These are phyloP conservation scores for Cicer judaicum DNA, from an alignment of 306 rosid genomes.

Conservation along the genomic window DNA sequence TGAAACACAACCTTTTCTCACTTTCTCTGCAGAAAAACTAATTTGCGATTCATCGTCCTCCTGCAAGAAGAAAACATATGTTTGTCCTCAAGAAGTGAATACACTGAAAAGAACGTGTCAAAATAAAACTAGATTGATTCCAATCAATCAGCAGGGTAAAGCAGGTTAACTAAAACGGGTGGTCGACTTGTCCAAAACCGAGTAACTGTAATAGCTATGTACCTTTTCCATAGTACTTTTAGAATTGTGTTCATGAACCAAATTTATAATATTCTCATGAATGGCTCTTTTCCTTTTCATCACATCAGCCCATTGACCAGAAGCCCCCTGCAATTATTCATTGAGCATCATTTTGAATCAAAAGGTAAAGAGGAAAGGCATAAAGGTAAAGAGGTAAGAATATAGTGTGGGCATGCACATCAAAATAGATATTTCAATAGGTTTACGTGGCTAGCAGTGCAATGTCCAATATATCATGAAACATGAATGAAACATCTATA, in stretches of 20 bases:
- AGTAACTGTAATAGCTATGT: constrained; percentile 30
- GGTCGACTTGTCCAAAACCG: constrained; percentile 16
- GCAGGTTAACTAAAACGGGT: background rate
- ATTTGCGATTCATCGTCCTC: constrained; percentile 54
- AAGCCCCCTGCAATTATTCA: constrained; percentile 65
- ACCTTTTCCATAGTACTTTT: constrained; percentile 61
- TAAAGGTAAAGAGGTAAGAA: constrained; percentile 15
- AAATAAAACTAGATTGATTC: constrained; percentile 28
- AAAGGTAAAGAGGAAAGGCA: background rate
- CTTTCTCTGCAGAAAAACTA: constrained; percentile 51
- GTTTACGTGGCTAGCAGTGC: background rate
- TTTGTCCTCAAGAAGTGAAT: constrained; percentile 26
- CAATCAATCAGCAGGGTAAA: background rate
- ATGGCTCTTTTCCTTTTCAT: constrained; percentile 93
- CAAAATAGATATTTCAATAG: constrained; percentile 19
- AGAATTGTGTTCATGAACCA: constrained; percentile 69
- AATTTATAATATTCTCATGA: constrained; percentile 75
- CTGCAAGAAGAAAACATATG: constrained; percentile 53
- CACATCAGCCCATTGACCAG: constrained; percentile 84
- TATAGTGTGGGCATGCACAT: constrained; percentile 23
- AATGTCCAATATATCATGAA: constrained; percentile 22
- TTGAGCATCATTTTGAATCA: constrained; percentile 38
- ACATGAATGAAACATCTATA: constrained; percentile 9
- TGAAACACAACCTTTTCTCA: constrained; percentile 65
- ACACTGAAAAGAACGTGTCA: constrained; percentile 20